These are phyloP conservation scores for Areca catechu DNA, from an alignment of 176 grass and related monocot genomes.

Conservation along the genomic window DNA sequence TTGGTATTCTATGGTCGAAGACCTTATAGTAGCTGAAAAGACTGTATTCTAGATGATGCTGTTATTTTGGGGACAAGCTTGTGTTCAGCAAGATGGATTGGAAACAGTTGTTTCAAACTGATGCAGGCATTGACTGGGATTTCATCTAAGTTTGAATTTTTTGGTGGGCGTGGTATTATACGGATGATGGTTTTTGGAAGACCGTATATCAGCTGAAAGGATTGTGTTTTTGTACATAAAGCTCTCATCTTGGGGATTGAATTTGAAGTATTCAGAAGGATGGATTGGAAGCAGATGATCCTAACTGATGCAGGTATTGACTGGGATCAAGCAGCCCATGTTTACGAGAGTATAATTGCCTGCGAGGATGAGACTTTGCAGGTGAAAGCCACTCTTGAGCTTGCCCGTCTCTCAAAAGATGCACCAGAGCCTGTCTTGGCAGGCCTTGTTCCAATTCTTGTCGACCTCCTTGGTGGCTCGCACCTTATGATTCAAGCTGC, in stretches of 20 bases:
- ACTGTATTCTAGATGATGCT: too few species aligned
- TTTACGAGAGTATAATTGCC: constrained; percentile 7
- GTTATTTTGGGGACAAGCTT: too few species aligned
- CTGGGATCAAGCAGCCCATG: constrained; percentile 10
- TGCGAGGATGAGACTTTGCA: constrained; percentile 5
- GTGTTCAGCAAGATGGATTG: too few species aligned
- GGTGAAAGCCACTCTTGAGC: constrained; percentile 17
- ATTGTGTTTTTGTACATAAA: too few species aligned
- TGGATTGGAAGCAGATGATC: not conserved
- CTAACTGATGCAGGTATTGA: constrained; percentile 1
- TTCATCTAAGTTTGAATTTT: too few species aligned
- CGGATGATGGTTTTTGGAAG: too few species aligned
- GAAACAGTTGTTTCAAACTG: too few species aligned
- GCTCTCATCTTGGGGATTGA: not conserved
- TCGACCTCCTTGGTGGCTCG: not conserved
- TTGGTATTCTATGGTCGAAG: too few species aligned
- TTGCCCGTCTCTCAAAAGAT: constrained; percentile 7
- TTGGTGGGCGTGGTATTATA: too few species aligned
- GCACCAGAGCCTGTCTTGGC: constrained; percentile 11
- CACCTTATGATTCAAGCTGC: not conserved
- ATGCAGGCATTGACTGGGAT: too few species aligned
- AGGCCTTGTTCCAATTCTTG: not conserved
- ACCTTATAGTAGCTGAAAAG: too few species aligned
- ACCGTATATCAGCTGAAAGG: too few species aligned
- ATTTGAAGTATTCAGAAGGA: not conserved